Conservation (phyloP, 2,329 filamentous ascomycete genomes). For the Aureobasidium sp. region DNA sequence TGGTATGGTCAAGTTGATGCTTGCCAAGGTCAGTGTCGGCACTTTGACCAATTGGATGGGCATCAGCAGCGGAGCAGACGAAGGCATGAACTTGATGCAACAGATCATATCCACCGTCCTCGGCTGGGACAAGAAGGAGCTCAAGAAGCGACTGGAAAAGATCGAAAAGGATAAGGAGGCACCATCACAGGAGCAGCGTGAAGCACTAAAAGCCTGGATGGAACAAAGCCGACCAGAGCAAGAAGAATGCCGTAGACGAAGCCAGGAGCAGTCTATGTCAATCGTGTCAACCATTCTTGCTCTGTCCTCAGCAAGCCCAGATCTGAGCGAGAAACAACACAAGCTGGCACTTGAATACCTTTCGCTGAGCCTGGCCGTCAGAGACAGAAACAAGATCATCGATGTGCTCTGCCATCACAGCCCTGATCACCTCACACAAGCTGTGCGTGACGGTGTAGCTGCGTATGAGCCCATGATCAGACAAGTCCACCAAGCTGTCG, state of each 20-base stretch:
- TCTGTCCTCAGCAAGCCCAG: conserved; percentile 39
- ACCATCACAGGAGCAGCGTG: conserved; percentile 55
- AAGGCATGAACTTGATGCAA: conserved; percentile 76
- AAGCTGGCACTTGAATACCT: conserved; percentile 62
- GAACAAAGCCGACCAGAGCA: conserved; percentile 48
- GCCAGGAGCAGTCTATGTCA: conserved; percentile 47
- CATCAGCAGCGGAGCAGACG: conserved; percentile 61
- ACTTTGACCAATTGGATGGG: conserved; percentile 75
- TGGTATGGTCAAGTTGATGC: conserved; percentile 62
- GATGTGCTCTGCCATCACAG: conserved; percentile 59
- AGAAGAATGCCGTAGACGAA: conserved; percentile 52
- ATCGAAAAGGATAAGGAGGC: conserved; percentile 57
- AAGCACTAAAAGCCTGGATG: conserved; percentile 54
- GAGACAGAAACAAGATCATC: conserved; percentile 66
- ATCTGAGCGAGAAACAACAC: conserved; percentile 56
- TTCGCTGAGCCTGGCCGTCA: conserved; percentile 60
- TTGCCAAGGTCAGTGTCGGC: conserved; percentile 71
- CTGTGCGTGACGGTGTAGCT: conserved; percentile 56
- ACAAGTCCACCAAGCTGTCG: conserved; percentile 61
- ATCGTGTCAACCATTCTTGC: conserved; percentile 62
- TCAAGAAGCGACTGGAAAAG: conserved; percentile 57
- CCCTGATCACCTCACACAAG: conserved; percentile 66
- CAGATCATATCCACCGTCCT: conserved; percentile 67
- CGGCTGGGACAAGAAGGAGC: conserved; percentile 65
- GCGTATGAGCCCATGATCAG: conserved; percentile 72